These are phyloP conservation scores for Uronychia setigera DNA, from an alignment of 73 alveolate species.

Conservation along the genomic window DNA sequence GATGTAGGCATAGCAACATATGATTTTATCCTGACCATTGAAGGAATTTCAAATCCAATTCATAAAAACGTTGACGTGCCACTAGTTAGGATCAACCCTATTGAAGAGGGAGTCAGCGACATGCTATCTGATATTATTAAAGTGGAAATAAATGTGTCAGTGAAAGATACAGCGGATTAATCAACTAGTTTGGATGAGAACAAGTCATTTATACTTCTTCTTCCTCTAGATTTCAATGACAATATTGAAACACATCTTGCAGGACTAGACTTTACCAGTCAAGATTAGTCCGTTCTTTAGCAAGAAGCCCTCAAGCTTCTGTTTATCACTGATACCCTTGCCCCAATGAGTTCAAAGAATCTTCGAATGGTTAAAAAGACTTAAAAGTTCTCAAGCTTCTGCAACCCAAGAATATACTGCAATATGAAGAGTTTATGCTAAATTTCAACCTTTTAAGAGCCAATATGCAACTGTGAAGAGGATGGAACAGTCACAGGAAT, in stretches of 20 bases:
- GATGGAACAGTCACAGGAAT: not conserved
- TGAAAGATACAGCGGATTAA: no score
- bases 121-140: no score
- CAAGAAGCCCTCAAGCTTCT: not conserved
- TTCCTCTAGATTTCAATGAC: no score
- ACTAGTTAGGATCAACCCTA: no score
- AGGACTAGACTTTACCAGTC: not conserved
- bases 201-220: not conserved
- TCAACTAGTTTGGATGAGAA: not conserved
- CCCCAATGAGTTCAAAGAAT: not conserved
- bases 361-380: not conserved
- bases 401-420: not conserved
- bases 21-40: not conserved
- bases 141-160: no score
- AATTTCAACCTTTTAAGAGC: not conserved
- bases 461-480: not conserved
- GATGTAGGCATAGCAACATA: not conserved
- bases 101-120: no score
- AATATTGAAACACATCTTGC: no score
- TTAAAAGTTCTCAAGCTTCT: not conserved
- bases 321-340: not conserved
- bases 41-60: not conserved
- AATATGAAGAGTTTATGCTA: not conserved
- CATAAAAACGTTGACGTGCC: not conserved
- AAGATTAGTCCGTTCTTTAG: not conserved